These are phyloP conservation scores for Carex kokanica DNA, from an alignment of 176 grass and related monocot species.

Conservation along the genomic window DNA sequence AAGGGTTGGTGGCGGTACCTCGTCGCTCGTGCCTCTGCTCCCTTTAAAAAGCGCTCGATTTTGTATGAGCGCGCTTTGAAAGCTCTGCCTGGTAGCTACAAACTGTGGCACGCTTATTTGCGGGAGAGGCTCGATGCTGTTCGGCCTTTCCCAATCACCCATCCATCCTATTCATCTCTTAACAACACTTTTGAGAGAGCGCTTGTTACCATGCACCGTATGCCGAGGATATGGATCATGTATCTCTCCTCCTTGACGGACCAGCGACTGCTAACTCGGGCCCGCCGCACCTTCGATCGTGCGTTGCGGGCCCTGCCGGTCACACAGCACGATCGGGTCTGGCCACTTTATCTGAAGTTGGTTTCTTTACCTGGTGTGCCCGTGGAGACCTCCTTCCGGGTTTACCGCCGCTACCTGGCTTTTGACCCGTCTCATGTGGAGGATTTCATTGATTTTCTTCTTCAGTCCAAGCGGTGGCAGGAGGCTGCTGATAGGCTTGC, in stretches of 20 bases:
- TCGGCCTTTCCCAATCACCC: constrained; percentile 29
- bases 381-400: constrained; percentile 32
- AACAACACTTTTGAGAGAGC: constrained; percentile 57
- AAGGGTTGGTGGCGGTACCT: constrained; percentile 62
- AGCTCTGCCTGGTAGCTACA: constrained; percentile 64
- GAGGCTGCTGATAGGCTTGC: constrained; percentile 56
- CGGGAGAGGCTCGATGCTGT: constrained; percentile 46
- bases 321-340: constrained; percentile 60
- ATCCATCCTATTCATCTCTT: constrained; percentile 29
- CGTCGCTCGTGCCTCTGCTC: constrained; percentile 24
- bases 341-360: constrained; percentile 47
- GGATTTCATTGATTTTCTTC: constrained; percentile 49
- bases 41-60: constrained; percentile 34
- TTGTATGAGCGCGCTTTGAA: constrained; percentile 65
- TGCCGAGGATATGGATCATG: constrained; percentile 73
- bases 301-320: constrained; percentile 49
- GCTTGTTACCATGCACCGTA: constrained; percentile 58
- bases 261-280: constrained; percentile 53
- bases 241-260: constrained; percentile 42
- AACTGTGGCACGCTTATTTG: constrained; percentile 78
- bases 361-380: constrained; percentile 48
- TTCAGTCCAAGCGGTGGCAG: constrained; percentile 45
- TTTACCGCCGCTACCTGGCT: constrained; percentile 50
- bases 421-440: constrained; percentile 56
- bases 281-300: constrained; percentile 45